Base-by-base conservation (phyloP, 169 alveolate genomes). In the Plasmodium inui region DNA sequence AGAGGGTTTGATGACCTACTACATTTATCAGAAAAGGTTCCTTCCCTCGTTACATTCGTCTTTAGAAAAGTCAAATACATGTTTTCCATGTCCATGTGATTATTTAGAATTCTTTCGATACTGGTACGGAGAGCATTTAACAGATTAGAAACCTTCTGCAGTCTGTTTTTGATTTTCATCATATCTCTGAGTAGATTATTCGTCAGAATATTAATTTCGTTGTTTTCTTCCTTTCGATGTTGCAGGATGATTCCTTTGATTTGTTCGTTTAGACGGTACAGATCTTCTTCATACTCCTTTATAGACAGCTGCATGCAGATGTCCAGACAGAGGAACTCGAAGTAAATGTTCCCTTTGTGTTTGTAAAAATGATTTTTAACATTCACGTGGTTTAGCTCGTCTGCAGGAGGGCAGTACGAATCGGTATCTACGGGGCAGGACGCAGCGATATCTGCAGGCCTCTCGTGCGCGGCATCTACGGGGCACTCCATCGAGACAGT, bases 251-350 rank as follows among this genome's bases (percentile, higher is more conserved):
- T 85, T 22, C 79, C 85, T 9, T 57, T 41, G 17, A 85, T 74
- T 73, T 50, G 70, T 32, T 17, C 41, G 41, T 85, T 85, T 26
- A 85, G 78, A 34, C 28, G 32, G 19, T 85, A 82, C 14, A 85
- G 37, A 26, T 85, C 76, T 32, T 67, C 55, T 46, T 85, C 93
- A 41, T 85, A 85, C 53, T 85, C 93, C 41, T 85, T 85, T 22
- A 85, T 73, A 10, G 93, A 85, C 22, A 85, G 26, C 67, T 85
- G 93, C 93, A 85, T 85, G 70, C 93, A 85, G 37, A 85, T 53
- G 39, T 85, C 93, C 61, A 85, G 28, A 53, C 93, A 85, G 22
- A 85, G 70, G 61, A 85, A 85, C 67, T 85, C 93, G 41, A 85
- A 85, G 41, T 9, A 73, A 5, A 50, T 53, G 22, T 70, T 85